Evolutionary conservation across 2,329 filamentous ascomycete species (phyloP), one percentile per base, ranked within the genome.

Genomic region (Fusarium torulosum): DNA sequence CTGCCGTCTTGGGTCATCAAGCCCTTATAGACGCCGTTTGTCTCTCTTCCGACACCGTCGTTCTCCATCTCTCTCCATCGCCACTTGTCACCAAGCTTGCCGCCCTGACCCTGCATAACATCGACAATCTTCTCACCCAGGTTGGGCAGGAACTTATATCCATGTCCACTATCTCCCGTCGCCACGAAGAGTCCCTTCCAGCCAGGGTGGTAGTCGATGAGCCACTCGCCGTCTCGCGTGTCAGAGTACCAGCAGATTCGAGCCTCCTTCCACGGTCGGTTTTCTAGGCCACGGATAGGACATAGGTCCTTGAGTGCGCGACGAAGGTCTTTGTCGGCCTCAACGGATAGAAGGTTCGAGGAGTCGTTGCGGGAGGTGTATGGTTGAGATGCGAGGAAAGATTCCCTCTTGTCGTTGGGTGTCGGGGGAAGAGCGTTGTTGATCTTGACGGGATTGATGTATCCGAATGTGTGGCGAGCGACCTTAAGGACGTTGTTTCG

Each of bases 171-270:
- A 53, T 87, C 88, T 4, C 87, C 88, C 0, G 87, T 89, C 0
- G 86, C 86, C 23, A 90, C 71, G 71, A 90, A 90, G 6, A 90
- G 77, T 15, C 84, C 83, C 57, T 82, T 75, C 77, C 86, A 86
- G 17, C 82, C 78, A 0, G 91, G 90, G 72, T 93, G 90, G 76
- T 89, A 88, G 72, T 89, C 86, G 62, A 92, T 83, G 54, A 93
- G 82, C 80, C 91, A 93, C 74, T 93, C 88, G 21, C 87, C 90
- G 19, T 86, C 87, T 9, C 87, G 83, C 70, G 91, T 93, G 79
- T 93, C 91, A 7, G 88, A 88, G 75, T 93, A 93, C 91, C 91
- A 93, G 79, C 91, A 93, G 53, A 93, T 79, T 23, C 89, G 82
- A 3, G 88, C 90, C 53, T 82, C 80, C 59, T 79, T 79, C 79